Evolutionary conservation across 192 early-diverging fungal species (phyloP).

Genomic region (Coemansia biformis): DNA sequence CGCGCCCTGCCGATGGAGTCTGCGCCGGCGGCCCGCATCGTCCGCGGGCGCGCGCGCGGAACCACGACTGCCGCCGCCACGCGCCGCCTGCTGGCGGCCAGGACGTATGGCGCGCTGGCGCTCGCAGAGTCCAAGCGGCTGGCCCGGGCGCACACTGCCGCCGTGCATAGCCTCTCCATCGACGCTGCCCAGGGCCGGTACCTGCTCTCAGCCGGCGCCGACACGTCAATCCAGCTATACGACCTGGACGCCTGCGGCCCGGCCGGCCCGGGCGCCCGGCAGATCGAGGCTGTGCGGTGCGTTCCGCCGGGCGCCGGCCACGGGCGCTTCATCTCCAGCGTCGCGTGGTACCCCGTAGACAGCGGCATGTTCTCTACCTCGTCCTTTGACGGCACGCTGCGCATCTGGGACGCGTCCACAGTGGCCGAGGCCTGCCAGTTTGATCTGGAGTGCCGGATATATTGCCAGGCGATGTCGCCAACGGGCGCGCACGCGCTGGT

Average conservation of each 20-base stretch:
- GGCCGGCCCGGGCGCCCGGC: conserved; percentile 1
- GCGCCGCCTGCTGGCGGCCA: conserved; percentile 11
- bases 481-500: conserved; percentile 70
- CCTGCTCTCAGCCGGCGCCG: conserved; percentile 32
- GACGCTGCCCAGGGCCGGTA: conserved; percentile 25
- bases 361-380: conserved; percentile 77
- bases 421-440: conserved; percentile 69
- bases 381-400: conserved; percentile 70
- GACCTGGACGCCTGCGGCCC: conserved; percentile 22
- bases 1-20: too few relatives aligned
- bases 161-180: conserved; percentile 35
- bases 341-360: conserved; percentile 80
- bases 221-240: conserved; percentile 45
- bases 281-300: conserved; percentile 17
- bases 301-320: conserved; percentile 50
- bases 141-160: conserved; percentile 25
- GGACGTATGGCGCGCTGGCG: conserved; percentile 17
- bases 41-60: conserved; percentile 22
- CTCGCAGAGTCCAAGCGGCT: conserved; percentile 30
- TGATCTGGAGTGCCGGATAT: conserved; percentile 61
- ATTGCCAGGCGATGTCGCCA: conserved; percentile 68
- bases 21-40: not conserved
- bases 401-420: conserved; percentile 74
- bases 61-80: not conserved
- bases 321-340: conserved; percentile 59